Evolutionary conservation across 176 grass and related monocot species (phyloP).

Genomic region (Juncus effusus): DNA sequence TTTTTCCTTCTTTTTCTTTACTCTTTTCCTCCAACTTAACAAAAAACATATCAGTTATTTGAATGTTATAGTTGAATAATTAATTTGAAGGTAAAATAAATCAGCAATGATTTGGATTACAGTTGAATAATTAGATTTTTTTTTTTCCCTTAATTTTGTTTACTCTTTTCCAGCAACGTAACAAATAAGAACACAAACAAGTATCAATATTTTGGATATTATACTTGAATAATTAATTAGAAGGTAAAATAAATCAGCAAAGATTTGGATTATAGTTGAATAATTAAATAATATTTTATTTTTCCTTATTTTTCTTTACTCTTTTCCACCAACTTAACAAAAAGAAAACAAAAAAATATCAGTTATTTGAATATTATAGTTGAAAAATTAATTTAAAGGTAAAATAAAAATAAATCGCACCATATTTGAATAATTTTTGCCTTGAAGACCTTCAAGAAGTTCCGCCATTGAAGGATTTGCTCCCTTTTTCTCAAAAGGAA

Average conservation of each 20-base stretch:
- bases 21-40: conserved; percentile 32
- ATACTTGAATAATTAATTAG: conserved; percentile 24
- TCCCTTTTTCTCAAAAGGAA: conserved; percentile 28
- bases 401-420: conserved; percentile 38
- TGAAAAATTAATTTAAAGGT: conserved; percentile 23
- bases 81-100: conserved; percentile 18
- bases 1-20: conserved; percentile 27
- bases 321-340: conserved; percentile 28
- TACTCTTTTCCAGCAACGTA: conserved; percentile 36
- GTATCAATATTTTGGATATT: conserved; percentile 15
- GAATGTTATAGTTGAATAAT: conserved; percentile 21
- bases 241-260: conserved; percentile 22
- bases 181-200: conserved; percentile 1
- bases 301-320: conserved; percentile 22
- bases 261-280: conserved; percentile 42
- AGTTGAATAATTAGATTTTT: conserved; percentile 48
- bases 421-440: conserved; percentile 47
- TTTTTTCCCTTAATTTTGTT: conserved; percentile 23
- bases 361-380: conserved; percentile 18
- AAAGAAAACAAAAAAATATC: conserved; percentile 27
- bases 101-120: conserved; percentile 33
- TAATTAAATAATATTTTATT: conserved; percentile 46
- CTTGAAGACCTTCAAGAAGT: conserved; percentile 72
- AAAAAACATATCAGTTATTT: conserved; percentile 26
- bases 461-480: conserved; percentile 68